These are phyloP conservation scores for Aspergillus bertholletiae DNA, from an alignment of 495 filamentous ascomycete genomes.

Conservation along the genomic window DNA sequence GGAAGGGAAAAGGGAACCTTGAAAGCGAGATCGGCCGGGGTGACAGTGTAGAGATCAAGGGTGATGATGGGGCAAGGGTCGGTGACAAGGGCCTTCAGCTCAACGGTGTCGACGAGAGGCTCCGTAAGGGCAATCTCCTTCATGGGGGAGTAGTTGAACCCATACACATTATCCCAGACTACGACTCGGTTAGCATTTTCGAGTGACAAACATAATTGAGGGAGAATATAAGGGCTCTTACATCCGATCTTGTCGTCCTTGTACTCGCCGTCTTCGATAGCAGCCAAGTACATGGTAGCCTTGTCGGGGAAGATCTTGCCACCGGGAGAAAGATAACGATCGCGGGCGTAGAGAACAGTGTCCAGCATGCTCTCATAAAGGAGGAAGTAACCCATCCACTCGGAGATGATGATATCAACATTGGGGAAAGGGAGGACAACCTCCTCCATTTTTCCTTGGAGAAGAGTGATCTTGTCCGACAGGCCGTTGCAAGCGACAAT, in stretches of 20 bases:
- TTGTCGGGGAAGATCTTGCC: slow-evolving; percentile 92
- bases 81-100: slow-evolving; percentile 74
- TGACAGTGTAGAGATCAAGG: slow-evolving; percentile 80
- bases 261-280: slow-evolving; percentile 83
- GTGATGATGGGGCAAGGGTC: slow-evolving; percentile 73
- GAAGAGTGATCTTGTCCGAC: slow-evolving; percentile 76
- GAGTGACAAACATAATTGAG: not conserved
- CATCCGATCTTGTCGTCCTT: slow-evolving; percentile 86
- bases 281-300: slow-evolving; percentile 84
- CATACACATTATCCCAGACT: slow-evolving; percentile 99
- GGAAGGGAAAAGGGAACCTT: slow-evolving; percentile 64
- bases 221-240: slow-evolving; percentile 35
- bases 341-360: slow-evolving; percentile 89
- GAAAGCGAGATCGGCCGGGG: slow-evolving; percentile 71
- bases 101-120: slow-evolving; percentile 77
- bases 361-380: slow-evolving; percentile 99
- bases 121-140: slow-evolving; percentile 80
- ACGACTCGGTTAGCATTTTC: slow-evolving; percentile 12
- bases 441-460: slow-evolving; percentile 97
- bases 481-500: slow-evolving; percentile 88
- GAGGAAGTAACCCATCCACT: slow-evolving; percentile 99
- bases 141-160: slow-evolving; percentile 93
- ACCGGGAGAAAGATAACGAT: slow-evolving; percentile 79
- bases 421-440: slow-evolving; percentile 79
- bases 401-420: slow-evolving; percentile 97